Evolutionary conservation across 1,139 yeast species (phyloP).

Genomic region (Suhomyces bokatorum): DNA sequence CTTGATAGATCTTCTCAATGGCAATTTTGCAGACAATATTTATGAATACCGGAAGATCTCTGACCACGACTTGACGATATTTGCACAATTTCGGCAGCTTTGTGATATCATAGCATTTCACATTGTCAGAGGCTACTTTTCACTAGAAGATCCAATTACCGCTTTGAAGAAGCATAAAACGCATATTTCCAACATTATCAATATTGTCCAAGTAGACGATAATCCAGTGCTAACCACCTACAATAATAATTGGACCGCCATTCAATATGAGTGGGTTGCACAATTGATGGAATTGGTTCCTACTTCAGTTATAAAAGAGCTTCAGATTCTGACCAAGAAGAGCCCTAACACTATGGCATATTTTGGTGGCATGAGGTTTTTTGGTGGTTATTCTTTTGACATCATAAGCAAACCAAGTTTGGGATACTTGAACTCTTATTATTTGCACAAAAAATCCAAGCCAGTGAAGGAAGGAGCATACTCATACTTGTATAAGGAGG

Average conservation of each 20-base stretch:
- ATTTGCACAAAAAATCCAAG: slow-evolving; percentile 10
- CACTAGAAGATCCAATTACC: slow-evolving; percentile 57
- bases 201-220: slow-evolving; percentile 13
- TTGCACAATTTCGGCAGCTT: slow-evolving; percentile 39
- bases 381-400: slow-evolving; percentile 25
- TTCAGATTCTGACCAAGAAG: slow-evolving; percentile 7
- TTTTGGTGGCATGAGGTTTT: slow-evolving; percentile 38
- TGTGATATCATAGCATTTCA: slow-evolving; percentile 65
- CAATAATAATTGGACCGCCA: slow-evolving; percentile 41
- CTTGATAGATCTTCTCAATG: slow-evolving; percentile 29
- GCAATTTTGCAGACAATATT: slow-evolving; percentile 18
- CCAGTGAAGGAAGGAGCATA: neutral
- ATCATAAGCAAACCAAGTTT: slow-evolving; percentile 34
- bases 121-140: slow-evolving; percentile 60
- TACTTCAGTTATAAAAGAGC: slow-evolving; percentile 28
- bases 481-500: slow-evolving; percentile 12
- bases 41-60: slow-evolving; percentile 19
- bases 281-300: slow-evolving; percentile 52
- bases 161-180: slow-evolving; percentile 65
- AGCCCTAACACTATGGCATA: slow-evolving; percentile 10
- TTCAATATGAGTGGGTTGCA: slow-evolving; percentile 57
- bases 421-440: slow-evolving; percentile 28
- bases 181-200: slow-evolving; percentile 52
- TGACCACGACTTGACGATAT: slow-evolving; percentile 32
- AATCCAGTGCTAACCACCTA: neutral